Conservation (phyloP, 768 basidiomycete species). For the Nidularia sp. region DNA sequence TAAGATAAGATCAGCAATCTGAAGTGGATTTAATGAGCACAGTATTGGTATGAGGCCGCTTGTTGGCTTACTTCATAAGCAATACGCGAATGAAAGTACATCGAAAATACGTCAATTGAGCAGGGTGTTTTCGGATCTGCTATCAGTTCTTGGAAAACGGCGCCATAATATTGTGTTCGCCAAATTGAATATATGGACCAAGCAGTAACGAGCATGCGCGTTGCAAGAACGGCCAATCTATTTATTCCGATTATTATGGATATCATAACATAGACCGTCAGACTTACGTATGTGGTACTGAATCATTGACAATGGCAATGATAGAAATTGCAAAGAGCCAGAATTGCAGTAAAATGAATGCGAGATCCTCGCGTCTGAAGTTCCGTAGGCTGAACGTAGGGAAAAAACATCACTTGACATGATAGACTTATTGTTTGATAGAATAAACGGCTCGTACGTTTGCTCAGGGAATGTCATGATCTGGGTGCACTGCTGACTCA, state of each 20-base stretch:
- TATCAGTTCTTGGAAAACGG: constrained; percentile 32
- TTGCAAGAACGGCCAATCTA: constrained; percentile 45
- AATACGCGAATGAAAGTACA: constrained; percentile 36
- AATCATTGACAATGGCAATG: constrained; percentile 44
- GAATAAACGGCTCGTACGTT: constrained; percentile 27
- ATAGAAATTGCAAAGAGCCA: constrained; percentile 52
- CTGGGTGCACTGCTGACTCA: constrained; percentile 38
- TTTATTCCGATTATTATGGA: neutral
- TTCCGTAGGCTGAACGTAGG: constrained; percentile 31
- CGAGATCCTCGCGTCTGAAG: constrained; percentile 41
- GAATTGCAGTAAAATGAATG: constrained; percentile 44
- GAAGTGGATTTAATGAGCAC: neutral
- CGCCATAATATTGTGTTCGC: constrained; percentile 32
- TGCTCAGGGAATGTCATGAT: constrained; percentile 40
- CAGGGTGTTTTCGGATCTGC: constrained; percentile 39
- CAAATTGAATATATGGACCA: constrained; percentile 52
- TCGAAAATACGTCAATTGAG: constrained; percentile 38
- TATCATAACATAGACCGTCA: too few relatives aligned
- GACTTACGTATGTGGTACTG: constrained; percentile 50
- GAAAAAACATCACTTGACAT: neutral
- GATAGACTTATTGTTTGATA: too few relatives aligned
- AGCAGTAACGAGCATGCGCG: constrained; percentile 38
- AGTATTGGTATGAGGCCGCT: neutral
- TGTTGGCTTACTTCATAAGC: constrained; percentile 32
- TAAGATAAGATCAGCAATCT: constrained; percentile 49